phyloP scores from a whole-genome alignment of 768 basidiomycete genomes.

The Asterophora lycoperdoides region DNA sequence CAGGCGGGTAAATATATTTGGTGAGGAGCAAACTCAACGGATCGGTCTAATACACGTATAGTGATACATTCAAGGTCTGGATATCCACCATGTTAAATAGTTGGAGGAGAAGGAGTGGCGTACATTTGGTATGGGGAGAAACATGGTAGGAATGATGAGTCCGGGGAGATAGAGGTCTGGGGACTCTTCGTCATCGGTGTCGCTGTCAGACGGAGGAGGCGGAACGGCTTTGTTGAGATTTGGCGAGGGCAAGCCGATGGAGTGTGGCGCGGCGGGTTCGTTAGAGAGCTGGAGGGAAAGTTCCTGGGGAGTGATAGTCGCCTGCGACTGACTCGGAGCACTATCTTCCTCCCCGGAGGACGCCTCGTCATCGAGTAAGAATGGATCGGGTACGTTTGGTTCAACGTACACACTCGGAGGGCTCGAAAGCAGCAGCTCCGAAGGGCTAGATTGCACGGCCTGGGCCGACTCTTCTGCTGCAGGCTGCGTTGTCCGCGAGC shows the following conservation, averaged over 20 bases:
- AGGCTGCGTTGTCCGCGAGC: not conserved
- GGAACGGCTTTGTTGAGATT: constrained; percentile 56
- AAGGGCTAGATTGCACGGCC: not conserved
- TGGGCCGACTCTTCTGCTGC: not conserved
- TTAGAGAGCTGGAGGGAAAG: constrained; percentile 37
- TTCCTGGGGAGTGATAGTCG: constrained; percentile 37
- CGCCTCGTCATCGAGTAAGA: constrained; percentile 55
- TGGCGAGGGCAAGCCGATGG: constrained; percentile 27
- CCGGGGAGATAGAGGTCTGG: constrained; percentile 65
- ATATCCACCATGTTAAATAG: constrained; percentile 61
- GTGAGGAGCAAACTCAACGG: constrained; percentile 75
- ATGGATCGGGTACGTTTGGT: constrained; percentile 54
- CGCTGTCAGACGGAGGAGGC: constrained; percentile 39
- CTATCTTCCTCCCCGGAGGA: constrained; percentile 32
- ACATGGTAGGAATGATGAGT: constrained; percentile 71
- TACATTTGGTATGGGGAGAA: constrained; percentile 87
- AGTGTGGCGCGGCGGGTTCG: constrained; percentile 16
- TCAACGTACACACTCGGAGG: constrained; percentile 33
- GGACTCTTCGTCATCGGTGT: constrained; percentile 46
- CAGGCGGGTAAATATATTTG: constrained; percentile 78
- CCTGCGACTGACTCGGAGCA: constrained; percentile 28
- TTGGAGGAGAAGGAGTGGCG: constrained; percentile 48
- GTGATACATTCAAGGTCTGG: constrained; percentile 43
- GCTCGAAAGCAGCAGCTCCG: constrained; percentile 24
- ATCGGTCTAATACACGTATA: constrained; percentile 65